A percentile compares a stretch with the other conserved stretches of the same genome.
Conservation (phyloP, 768 basidiomycete species). For the Cystobasidium tubakii region DNA sequence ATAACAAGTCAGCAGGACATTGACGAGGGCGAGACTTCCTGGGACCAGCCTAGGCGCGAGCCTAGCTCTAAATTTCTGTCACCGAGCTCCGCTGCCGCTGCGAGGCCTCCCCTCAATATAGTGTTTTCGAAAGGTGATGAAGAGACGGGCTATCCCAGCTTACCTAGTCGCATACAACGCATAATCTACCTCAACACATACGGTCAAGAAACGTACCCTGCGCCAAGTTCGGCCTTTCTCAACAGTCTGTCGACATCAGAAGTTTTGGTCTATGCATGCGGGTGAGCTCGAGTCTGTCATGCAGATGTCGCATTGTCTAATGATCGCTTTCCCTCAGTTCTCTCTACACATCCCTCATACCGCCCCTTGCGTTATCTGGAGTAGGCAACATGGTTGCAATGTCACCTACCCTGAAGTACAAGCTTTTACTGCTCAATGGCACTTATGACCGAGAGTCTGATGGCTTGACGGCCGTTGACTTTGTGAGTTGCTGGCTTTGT, state of each 20-base stretch:
- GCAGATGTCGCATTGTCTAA: too few relatives aligned
- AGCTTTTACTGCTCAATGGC: constrained; percentile 42
- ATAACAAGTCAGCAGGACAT: constrained; percentile 23
- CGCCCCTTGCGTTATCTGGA: constrained; percentile 42
- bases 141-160: background rate
- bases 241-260: constrained; percentile 34
- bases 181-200: constrained; percentile 43
- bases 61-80: background rate
- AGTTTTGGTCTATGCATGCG: constrained; percentile 24
- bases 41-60: constrained; percentile 21
- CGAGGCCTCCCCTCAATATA: constrained; percentile 29
- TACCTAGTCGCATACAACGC: constrained; percentile 35
- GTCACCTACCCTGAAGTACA: constrained; percentile 28
- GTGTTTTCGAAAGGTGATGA: constrained; percentile 39
- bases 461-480: constrained; percentile 38
- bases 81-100: background rate
- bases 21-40: constrained; percentile 30
- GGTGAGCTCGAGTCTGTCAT: background rate
- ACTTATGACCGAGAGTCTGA: constrained; percentile 42
- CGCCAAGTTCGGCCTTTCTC: constrained; percentile 39
- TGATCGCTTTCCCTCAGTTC: constrained; percentile 34
- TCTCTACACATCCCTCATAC: constrained; percentile 43
- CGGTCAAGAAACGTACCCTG: constrained; percentile 41
- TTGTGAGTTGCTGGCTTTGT: constrained; percentile 24
- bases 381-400: constrained; percentile 39